These are phyloP conservation scores for Paratinospora sagittata DNA, from an alignment of 164 flowering plant genomes.

Conservation along the genomic window DNA sequence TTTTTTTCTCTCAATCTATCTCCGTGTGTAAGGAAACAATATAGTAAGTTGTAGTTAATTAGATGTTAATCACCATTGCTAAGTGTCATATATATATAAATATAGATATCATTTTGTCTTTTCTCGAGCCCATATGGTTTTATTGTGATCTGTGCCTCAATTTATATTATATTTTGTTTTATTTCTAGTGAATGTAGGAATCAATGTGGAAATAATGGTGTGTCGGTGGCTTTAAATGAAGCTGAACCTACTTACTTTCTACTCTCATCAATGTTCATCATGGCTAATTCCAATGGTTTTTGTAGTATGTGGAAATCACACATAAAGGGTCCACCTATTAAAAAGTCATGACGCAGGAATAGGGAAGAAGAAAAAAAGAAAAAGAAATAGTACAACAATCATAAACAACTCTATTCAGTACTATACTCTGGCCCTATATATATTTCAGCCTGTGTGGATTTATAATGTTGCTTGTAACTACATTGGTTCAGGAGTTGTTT, in stretches of 20 bases:
- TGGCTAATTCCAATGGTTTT: neutral
- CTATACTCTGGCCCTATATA: too few relatives aligned
- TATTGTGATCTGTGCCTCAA: too few relatives aligned
- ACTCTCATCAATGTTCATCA: neutral
- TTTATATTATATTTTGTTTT: too few relatives aligned
- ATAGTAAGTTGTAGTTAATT: neutral
- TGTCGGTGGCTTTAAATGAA: conserved; percentile 3
- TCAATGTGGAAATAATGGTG: neutral
- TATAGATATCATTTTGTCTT: neutral
- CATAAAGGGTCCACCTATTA: too few relatives aligned
- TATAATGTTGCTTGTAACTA: too few relatives aligned
- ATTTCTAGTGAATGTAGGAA: too few relatives aligned
- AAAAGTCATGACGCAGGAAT: too few relatives aligned
- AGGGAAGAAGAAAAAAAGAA: too few relatives aligned
- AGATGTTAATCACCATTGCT: neutral
- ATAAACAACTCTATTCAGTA: too few relatives aligned
- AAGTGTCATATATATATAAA: neutral
- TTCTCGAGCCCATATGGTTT: neutral
- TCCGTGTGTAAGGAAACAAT: neutral
- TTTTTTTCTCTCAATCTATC: neutral
- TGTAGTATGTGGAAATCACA: neutral
- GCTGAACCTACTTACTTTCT: neutral
- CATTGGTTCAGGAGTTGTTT: too few relatives aligned
- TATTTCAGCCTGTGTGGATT: too few relatives aligned
- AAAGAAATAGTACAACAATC: too few relatives aligned